phyloP scores from a whole-genome alignment of 1,284 basidiomycete species.

The Tilletiaria anomala region DNA sequence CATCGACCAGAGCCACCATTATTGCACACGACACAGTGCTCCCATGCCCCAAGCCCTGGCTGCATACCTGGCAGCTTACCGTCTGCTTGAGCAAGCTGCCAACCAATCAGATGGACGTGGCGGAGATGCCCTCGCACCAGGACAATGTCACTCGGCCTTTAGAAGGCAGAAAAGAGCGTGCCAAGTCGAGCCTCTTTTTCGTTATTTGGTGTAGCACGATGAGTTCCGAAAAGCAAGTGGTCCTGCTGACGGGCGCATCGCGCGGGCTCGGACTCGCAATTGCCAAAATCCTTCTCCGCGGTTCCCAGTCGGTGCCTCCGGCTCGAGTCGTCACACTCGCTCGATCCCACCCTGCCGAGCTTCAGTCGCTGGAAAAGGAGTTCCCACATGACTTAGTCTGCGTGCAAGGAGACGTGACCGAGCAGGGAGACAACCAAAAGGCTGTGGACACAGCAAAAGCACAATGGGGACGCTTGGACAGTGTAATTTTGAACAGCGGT shows the following conservation, averaged over 20 bases:
- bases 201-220: too few species aligned
- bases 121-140: too few species aligned
- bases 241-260: conserved; percentile 34
- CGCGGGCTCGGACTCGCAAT: conserved; percentile 65
- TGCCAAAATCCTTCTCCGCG: conserved; percentile 49
- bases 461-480: conserved; percentile 54
- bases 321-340: conserved; percentile 61
- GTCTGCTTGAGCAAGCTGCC: too few species aligned
- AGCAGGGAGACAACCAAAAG: conserved; percentile 48
- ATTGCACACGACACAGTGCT: too few species aligned
- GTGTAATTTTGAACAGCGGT: conserved; percentile 64
- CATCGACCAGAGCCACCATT: too few species aligned
- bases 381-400: conserved; percentile 22
- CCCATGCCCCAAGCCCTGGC: too few species aligned
- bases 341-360: conserved; percentile 52
- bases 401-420: conserved; percentile 52
- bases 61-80: too few species aligned
- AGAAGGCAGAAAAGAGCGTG: too few species aligned
- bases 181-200: too few species aligned
- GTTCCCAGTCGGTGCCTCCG: conserved; percentile 6
- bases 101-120: too few species aligned
- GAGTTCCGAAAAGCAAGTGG: background rate
- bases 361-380: conserved; percentile 47
- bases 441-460: conserved; percentile 51
- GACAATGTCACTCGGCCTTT: too few species aligned